phyloP scores from a whole-genome alignment of 495 filamentous ascomycete species.

The Penicillium verhagenii region DNA sequence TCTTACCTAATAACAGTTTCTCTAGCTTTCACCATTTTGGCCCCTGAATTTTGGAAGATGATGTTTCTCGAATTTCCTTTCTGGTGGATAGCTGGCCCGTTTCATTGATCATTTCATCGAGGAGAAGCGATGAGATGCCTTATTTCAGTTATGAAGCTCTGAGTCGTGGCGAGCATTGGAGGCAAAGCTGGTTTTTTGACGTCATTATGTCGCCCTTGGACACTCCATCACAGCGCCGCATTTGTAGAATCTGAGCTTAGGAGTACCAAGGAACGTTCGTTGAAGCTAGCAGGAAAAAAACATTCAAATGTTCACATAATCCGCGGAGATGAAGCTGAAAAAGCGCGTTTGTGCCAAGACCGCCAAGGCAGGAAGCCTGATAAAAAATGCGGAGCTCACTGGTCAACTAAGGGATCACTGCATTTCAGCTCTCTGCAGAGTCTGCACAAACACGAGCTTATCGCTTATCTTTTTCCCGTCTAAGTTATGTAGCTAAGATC shows the following conservation, averaged over 20 bases:
- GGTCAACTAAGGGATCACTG: not conserved
- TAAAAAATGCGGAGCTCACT: not conserved
- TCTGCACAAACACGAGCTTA: not conserved
- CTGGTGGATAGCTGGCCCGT: not conserved
- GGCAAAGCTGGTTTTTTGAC: not conserved
- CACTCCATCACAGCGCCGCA: not conserved
- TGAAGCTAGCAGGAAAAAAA: too few species aligned
- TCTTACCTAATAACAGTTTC: conserved; percentile 56
- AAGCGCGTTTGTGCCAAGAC: not conserved
- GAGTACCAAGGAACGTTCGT: too few species aligned
- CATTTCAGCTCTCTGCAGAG: not conserved
- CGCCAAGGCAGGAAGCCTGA: not conserved
- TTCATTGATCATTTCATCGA: too few species aligned
- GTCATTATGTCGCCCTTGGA: not conserved
- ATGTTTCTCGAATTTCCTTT: not conserved
- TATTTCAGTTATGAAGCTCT: not conserved
- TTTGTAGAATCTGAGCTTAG: too few species aligned
- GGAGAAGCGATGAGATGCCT: too few species aligned
- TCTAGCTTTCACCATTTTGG: conserved; percentile 56
- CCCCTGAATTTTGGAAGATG: conserved; percentile 3
- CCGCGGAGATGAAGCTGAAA: not conserved
- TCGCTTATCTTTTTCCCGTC: not conserved
- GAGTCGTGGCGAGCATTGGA: not conserved
- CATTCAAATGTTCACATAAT: too few species aligned
- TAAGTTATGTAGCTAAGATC: too few species aligned